Evolutionary conservation across 441 rosid species (phyloP).

Genomic region (Gossypium trilobum): DNA sequence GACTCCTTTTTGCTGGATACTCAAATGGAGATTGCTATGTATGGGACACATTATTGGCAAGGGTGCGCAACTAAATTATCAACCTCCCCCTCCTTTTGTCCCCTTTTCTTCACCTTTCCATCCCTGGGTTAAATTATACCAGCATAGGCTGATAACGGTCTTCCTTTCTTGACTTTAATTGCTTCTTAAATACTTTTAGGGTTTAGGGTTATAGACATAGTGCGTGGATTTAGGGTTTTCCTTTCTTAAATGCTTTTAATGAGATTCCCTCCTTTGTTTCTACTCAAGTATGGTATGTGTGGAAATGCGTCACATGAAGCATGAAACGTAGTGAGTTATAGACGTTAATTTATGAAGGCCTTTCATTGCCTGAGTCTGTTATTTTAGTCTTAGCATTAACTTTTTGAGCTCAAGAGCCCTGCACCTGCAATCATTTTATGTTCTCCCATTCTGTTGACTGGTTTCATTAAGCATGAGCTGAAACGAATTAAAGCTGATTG

Average conservation of each 20-base stretch:
- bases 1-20: slow-evolving; percentile 85
- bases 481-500: background rate
- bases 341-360: background rate
- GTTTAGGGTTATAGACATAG: no score
- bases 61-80: slow-evolving; percentile 33
- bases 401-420: background rate
- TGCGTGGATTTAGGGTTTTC: no score
- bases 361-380: background rate
- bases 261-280: background rate
- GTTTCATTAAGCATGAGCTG: background rate
- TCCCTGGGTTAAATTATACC: background rate
- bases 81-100: background rate
- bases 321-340: background rate
- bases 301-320: background rate
- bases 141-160: background rate
- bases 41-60: slow-evolving; percentile 88
- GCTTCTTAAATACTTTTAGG: background rate
- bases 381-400: background rate
- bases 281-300: background rate
- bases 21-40: slow-evolving; percentile 68
- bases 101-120: background rate
- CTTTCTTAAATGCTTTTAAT: no score
- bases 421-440: background rate
- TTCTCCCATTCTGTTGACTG: background rate
- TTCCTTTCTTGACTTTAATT: background rate